Conservation (phyloP, 1,139 yeast species). For the Candida pseudoviswanathii region DNA sequence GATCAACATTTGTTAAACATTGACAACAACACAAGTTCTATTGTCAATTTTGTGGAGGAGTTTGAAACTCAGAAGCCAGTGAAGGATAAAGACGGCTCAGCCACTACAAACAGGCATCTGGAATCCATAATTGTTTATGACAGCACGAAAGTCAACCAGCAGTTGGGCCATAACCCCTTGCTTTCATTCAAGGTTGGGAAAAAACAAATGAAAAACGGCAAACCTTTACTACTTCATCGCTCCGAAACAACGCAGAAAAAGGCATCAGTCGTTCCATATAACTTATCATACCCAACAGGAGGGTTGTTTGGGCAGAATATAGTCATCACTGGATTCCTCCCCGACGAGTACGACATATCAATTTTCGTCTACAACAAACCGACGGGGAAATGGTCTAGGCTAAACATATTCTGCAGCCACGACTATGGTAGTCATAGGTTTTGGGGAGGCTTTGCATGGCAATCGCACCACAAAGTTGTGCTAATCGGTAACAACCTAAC, state of each 20-base stretch:
- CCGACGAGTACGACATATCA: slow-evolving; percentile 55
- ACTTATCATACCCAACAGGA: slow-evolving; percentile 56
- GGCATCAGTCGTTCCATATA: slow-evolving; percentile 31
- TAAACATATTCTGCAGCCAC: slow-evolving; percentile 59
- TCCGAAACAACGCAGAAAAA: background rate
- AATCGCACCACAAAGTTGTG: slow-evolving; percentile 69
- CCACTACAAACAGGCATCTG: slow-evolving; percentile 14
- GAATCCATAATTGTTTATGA: slow-evolving; percentile 44
- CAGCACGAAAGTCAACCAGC: slow-evolving; percentile 26
- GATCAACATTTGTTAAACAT: slow-evolving; percentile 27
- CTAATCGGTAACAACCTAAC: slow-evolving; percentile 55
- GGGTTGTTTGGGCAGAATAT: slow-evolving; percentile 67
- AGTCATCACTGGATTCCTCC: slow-evolving; percentile 59
- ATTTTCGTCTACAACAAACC: slow-evolving; percentile 61
- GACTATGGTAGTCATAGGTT: slow-evolving; percentile 59
- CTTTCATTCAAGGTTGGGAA: slow-evolving; percentile 40
- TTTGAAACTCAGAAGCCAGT: slow-evolving; percentile 16
- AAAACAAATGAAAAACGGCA: slow-evolving; percentile 35
- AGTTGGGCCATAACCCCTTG: slow-evolving; percentile 33
- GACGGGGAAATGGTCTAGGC: slow-evolving; percentile 65
- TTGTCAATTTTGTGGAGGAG: slow-evolving; percentile 37
- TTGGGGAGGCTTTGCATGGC: slow-evolving; percentile 74
- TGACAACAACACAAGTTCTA: slow-evolving; percentile 36
- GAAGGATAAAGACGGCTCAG: slow-evolving; percentile 1
- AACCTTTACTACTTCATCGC: slow-evolving; percentile 30